Percentiles rank a stretch among this genome's conserved stretches.
These are phyloP conservation scores for Solanum hybrid DNA, from an alignment of 305 asterid genomes.

Conservation along the genomic window DNA sequence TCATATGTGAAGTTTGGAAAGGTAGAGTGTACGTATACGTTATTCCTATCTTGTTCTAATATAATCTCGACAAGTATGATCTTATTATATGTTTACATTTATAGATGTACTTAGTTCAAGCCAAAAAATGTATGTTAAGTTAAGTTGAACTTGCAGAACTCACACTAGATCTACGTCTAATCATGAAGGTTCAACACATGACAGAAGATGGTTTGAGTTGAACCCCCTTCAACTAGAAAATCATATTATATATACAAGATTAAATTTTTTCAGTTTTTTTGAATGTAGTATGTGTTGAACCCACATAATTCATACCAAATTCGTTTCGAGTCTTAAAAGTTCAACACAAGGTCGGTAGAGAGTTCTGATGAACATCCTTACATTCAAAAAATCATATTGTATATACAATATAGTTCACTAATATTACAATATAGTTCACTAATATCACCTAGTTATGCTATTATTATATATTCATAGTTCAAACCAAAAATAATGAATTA, in stretches of 20 bases:
- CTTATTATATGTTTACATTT: not conserved
- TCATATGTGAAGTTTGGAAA: not conserved
- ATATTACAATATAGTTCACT: too few species aligned
- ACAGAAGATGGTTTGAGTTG: not conserved
- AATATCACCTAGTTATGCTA: not conserved
- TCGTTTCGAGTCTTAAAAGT: not conserved
- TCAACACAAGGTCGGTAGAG: not conserved
- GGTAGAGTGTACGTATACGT: rapidly evolving
- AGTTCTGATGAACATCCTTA: not conserved
- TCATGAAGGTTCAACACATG: not conserved
- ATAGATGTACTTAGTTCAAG: too few species aligned
- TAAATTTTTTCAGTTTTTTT: too few species aligned
- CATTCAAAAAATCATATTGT: not conserved
- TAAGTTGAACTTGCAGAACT: not conserved
- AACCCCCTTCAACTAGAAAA: not conserved
- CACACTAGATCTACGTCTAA: not conserved
- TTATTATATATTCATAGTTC: not conserved
- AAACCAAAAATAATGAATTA: not conserved
- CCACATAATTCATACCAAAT: not conserved
- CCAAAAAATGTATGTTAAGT: not conserved
- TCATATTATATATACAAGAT: not conserved
- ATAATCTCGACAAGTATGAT: not conserved
- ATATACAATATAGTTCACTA: not conserved
- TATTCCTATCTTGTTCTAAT: not conserved
- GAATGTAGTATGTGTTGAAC: not conserved